phyloP scores from a whole-genome alignment of 2,329 filamentous ascomycete genomes.

The Bisporella sp. region DNA sequence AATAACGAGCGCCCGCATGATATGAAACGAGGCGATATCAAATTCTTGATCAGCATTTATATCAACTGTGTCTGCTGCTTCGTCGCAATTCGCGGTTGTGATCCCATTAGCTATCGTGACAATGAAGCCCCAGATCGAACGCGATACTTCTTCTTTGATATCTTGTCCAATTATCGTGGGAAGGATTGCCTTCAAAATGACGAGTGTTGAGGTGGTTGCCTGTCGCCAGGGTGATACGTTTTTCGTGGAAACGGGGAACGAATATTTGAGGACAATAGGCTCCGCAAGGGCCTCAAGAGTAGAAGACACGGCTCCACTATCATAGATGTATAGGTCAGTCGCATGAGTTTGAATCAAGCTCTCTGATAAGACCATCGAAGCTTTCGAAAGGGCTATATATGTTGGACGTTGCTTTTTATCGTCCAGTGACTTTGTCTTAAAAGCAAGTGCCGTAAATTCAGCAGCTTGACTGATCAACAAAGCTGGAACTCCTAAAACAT shows the following conservation, averaged over 20 bases:
- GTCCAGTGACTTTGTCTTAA: slow-evolving; percentile 33
- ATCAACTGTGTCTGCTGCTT: slow-evolving; percentile 34
- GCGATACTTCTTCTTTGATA: slow-evolving; percentile 39
- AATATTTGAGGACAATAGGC: slow-evolving; percentile 75
- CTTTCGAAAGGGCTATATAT: slow-evolving; percentile 84
- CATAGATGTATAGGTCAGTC: slow-evolving; percentile 60
- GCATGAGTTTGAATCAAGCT: slow-evolving; percentile 52
- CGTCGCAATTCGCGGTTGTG: slow-evolving; percentile 53
- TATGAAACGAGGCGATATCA: slow-evolving; percentile 68
- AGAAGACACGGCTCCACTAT: slow-evolving; percentile 56
- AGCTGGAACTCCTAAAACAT: slow-evolving; percentile 56
- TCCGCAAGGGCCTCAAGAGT: slow-evolving; percentile 60
- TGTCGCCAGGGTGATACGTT: slow-evolving; percentile 70
- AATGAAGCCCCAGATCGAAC: slow-evolving; percentile 64
- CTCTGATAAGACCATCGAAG: slow-evolving; percentile 65
- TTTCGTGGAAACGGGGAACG: slow-evolving; percentile 65
- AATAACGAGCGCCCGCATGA: slow-evolving; percentile 65
- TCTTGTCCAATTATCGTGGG: slow-evolving; percentile 46
- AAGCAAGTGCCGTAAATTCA: slow-evolving; percentile 65
- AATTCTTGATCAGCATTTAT: slow-evolving; percentile 68
- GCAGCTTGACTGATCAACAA: slow-evolving; percentile 64
- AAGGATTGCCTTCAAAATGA: slow-evolving; percentile 60
- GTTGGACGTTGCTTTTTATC: slow-evolving; percentile 52
- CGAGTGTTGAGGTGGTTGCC: slow-evolving; percentile 64
- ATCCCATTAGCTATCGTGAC: slow-evolving; percentile 63